A percentile compares a stretch with the other conserved stretches of the same genome.
Evolutionary conservation across 331 rosid genomes (phyloP).

Genomic region (Telfairia occidentalis): DNA sequence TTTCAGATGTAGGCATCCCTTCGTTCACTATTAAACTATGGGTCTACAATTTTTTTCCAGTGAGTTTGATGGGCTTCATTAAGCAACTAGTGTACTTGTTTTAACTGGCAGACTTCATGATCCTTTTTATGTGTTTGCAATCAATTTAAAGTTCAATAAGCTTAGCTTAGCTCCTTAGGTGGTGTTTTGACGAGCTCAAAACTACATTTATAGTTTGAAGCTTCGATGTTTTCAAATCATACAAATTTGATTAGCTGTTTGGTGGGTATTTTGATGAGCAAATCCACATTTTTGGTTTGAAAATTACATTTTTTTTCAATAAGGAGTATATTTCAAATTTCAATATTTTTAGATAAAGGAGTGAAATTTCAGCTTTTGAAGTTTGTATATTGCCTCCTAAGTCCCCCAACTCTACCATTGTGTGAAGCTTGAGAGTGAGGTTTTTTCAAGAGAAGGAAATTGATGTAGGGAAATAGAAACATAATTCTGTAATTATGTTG

Average conservation of each 20-base stretch:
- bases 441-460: neutral
- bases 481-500: neutral
- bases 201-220: neutral
- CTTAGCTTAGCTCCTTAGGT: neutral
- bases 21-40: neutral
- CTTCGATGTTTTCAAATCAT: no score
- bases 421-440: neutral
- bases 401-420: neutral
- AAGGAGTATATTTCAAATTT: no score
- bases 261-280: no score
- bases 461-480: neutral
- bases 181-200: neutral
- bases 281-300: neutral
- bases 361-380: neutral
- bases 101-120: neutral
- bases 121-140: neutral
- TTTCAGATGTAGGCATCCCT: neutral
- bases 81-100: neutral
- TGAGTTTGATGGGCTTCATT: neutral
- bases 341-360: neutral
- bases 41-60: neutral
- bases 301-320: no score
- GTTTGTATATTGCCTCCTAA: neutral
- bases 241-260: no score
- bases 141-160: neutral